These are phyloP conservation scores for Colletotrichum nymphaeae DNA, from an alignment of 2,329 filamentous ascomycete species.

Conservation along the genomic window DNA sequence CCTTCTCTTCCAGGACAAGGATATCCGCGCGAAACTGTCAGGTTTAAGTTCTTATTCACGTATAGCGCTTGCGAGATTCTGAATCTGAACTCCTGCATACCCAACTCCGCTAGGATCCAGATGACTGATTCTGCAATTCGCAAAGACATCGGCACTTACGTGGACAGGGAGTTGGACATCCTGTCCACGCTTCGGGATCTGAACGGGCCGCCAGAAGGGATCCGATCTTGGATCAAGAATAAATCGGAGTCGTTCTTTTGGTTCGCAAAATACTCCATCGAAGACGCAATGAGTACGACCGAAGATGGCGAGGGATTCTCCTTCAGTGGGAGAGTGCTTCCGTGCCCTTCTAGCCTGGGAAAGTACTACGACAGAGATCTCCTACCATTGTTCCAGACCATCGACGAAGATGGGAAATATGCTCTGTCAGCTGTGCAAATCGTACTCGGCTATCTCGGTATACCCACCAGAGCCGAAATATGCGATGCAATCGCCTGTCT, in stretches of 20 bases:
- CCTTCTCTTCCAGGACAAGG: background rate
- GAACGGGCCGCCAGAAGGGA: background rate
- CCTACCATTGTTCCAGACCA: conserved; percentile 37
- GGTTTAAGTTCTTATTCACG: conserved; percentile 34
- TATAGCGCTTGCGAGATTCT: conserved; percentile 10
- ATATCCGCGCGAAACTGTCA: background rate
- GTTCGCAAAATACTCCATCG: conserved; percentile 33
- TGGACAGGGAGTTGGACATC: conserved; percentile 32
- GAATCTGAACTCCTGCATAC: background rate
- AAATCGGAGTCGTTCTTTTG: conserved; percentile 34
- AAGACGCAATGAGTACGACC: conserved; percentile 20
- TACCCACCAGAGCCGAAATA: background rate
- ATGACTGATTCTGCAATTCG: conserved; percentile 33
- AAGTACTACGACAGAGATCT: conserved; percentile 35
- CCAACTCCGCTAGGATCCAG: background rate
- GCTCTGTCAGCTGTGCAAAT: conserved; percentile 3
- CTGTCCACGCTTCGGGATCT: background rate
- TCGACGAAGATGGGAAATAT: conserved; percentile 23
- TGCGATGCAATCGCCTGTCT: conserved; percentile 25
- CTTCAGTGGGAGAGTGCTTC: background rate
- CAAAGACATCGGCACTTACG: conserved; percentile 23
- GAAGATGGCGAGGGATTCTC: background rate
- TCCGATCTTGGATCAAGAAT: conserved; percentile 22
- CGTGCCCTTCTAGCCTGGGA: conserved; percentile 30
- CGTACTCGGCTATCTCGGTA: background rate